phyloP scores from a whole-genome alignment of 768 basidiomycete species.

The Pleurotus djamor region DNA sequence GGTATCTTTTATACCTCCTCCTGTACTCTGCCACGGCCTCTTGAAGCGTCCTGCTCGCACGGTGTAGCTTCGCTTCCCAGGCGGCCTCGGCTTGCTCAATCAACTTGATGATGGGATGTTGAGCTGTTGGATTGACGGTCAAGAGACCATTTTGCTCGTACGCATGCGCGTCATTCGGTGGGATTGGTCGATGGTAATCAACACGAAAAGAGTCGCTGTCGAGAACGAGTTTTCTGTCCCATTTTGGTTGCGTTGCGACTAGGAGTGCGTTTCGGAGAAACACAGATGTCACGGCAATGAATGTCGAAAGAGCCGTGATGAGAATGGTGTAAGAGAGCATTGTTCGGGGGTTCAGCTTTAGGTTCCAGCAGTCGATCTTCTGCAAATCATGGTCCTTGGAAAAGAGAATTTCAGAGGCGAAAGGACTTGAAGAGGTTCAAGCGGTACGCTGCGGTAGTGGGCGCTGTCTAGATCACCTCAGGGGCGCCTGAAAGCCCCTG shows the following conservation, averaged over 20 bases:
- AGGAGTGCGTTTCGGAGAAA: constrained; percentile 2
- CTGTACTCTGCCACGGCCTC: constrained; percentile 71
- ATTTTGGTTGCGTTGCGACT: neutral
- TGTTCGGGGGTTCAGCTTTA: neutral
- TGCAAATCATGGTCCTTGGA: too few species aligned
- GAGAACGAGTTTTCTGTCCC: neutral
- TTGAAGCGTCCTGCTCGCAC: constrained; percentile 65
- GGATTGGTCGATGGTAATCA: constrained; percentile 19
- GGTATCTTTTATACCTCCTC: constrained; percentile 59
- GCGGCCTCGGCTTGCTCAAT: constrained; percentile 62
- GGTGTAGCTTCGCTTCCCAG: constrained; percentile 50
- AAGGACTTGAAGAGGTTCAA: too few species aligned
- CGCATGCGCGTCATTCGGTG: constrained; percentile 23
- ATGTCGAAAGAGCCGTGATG: neutral
- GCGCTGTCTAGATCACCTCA: too few species aligned
- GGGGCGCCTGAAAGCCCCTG: too few species aligned
- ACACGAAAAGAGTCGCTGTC: neutral
- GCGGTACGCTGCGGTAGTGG: too few species aligned
- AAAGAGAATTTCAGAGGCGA: too few species aligned
- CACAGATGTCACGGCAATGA: neutral
- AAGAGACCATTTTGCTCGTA: constrained; percentile 20
- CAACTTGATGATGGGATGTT: constrained; percentile 68
- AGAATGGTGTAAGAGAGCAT: neutral
- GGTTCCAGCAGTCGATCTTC: too few species aligned
- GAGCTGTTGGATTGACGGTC: constrained; percentile 19